Conservation (phyloP, 257 asterid genomes). For the Rauvolfia tetraphylla region DNA sequence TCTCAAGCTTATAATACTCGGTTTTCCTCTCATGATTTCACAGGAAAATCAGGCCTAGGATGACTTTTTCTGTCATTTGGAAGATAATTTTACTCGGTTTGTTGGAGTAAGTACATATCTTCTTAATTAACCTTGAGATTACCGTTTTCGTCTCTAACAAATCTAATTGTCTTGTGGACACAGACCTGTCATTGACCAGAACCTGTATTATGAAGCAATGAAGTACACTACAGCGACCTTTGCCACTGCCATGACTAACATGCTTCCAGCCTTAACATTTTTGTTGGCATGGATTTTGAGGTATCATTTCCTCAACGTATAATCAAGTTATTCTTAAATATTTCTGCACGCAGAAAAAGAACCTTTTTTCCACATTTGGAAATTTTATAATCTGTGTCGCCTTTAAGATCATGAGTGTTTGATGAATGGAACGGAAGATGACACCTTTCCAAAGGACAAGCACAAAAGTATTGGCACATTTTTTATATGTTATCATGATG, state of each 20-base stretch:
- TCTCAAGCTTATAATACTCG: background rate
- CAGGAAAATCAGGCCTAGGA: slow-evolving; percentile 82
- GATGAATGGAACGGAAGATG: background rate
- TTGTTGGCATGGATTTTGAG: slow-evolving; percentile 67
- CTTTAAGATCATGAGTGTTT: background rate
- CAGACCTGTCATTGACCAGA: slow-evolving; percentile 79
- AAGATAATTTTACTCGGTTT: slow-evolving; percentile 57
- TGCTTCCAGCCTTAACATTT: slow-evolving; percentile 74
- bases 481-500: too few species aligned
- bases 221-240: slow-evolving; percentile 61
- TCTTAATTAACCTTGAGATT: background rate
- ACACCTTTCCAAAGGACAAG: background rate
- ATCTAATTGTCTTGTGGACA: background rate
- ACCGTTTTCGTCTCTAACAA: background rate
- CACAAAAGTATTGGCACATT: background rate
- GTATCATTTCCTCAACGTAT: slow-evolving; percentile 18
- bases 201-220: slow-evolving; percentile 61
- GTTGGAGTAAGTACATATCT: slow-evolving; percentile 44
- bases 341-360: background rate
- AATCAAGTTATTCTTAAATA: background rate
- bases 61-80: slow-evolving; percentile 53
- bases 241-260: slow-evolving; percentile 57
- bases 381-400: background rate
- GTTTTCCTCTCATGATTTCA: background rate
- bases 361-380: background rate